Percentiles rank a stretch among this genome's conserved stretches.
Conservation (phyloP, 2,329 filamentous ascomycete genomes). For the Cryphonectria japonica region DNA sequence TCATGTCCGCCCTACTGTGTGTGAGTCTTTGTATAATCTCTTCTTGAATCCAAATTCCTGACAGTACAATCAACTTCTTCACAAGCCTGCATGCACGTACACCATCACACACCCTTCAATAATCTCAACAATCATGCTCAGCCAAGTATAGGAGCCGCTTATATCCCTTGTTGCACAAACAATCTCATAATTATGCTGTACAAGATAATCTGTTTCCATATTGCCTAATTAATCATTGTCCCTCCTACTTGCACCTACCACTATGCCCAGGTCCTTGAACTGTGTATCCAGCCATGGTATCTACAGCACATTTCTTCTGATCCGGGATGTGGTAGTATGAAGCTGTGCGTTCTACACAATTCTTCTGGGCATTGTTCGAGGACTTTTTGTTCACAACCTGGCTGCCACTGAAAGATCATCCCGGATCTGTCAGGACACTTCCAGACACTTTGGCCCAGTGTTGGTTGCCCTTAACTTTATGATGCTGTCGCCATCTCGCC, state of each 20-base stretch:
- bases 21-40: neutral
- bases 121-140: neutral
- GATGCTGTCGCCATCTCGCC: neutral
- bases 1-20: neutral
- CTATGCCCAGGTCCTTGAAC: neutral
- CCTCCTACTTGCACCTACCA: neutral
- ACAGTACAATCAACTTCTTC: neutral
- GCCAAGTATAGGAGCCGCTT: neutral
- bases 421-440: neutral
- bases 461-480: neutral
- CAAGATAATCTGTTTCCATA: too few relatives aligned
- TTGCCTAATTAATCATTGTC: neutral
- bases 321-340: neutral
- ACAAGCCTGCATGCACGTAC: neutral
- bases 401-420: neutral
- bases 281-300: neutral
- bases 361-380: neutral
- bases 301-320: neutral
- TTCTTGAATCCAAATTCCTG: neutral
- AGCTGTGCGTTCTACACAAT: neutral
- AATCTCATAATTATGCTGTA: too few relatives aligned
- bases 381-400: too few relatives aligned
- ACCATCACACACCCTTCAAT: neutral
- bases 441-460: neutral
- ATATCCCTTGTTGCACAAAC: neutral